Percentiles rank a stretch among this genome's conserved stretches.
These are phyloP conservation scores for Lachnellula arida DNA, from an alignment of 2,329 filamentous ascomycete species.

Conservation along the genomic window DNA sequence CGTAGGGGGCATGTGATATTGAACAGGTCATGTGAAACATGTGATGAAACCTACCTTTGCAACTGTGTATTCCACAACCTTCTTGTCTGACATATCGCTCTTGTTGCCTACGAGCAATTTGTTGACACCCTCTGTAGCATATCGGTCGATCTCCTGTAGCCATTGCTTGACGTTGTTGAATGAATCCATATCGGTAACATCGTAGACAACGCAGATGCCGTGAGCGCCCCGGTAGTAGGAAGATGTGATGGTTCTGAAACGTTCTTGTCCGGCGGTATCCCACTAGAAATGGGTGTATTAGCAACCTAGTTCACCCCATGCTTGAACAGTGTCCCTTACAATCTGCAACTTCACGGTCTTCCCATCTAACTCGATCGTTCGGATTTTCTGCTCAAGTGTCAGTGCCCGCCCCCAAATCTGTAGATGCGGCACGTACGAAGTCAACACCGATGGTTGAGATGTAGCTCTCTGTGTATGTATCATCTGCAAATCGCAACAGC, in stretches of 20 bases:
- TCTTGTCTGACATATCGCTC: constrained; percentile 99
- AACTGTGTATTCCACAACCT: constrained; percentile 98
- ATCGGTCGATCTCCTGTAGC: constrained; percentile 99
- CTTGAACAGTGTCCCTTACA: constrained; percentile 51
- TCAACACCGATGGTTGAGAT: constrained; percentile 99
- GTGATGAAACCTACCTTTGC: constrained; percentile 70
- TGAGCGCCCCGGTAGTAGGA: constrained; percentile 99
- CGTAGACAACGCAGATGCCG: constrained; percentile 99
- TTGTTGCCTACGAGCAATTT: constrained; percentile 99
- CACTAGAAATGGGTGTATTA: constrained; percentile 56
- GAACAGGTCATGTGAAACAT: constrained; percentile 24
- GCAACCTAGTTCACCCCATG: constrained; percentile 10
- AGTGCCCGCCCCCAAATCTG: constrained; percentile 21
- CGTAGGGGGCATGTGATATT: constrained; percentile 12
- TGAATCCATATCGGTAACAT: constrained; percentile 99
- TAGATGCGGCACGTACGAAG: constrained; percentile 62
- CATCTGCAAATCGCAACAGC: constrained; percentile 94
- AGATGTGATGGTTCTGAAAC: constrained; percentile 98
- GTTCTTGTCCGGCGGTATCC: constrained; percentile 98
- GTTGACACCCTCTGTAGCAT: constrained; percentile 98
- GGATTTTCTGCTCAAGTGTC: constrained; percentile 75
- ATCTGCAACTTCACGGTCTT: constrained; percentile 99
- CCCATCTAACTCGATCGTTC: constrained; percentile 97
- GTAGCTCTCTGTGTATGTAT: constrained; percentile 99
- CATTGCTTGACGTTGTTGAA: constrained; percentile 99